Percentiles rank a stretch among this genome's conserved stretches.
Conservation (phyloP, 257 asterid species). For the Solanum peruvianum region DNA sequence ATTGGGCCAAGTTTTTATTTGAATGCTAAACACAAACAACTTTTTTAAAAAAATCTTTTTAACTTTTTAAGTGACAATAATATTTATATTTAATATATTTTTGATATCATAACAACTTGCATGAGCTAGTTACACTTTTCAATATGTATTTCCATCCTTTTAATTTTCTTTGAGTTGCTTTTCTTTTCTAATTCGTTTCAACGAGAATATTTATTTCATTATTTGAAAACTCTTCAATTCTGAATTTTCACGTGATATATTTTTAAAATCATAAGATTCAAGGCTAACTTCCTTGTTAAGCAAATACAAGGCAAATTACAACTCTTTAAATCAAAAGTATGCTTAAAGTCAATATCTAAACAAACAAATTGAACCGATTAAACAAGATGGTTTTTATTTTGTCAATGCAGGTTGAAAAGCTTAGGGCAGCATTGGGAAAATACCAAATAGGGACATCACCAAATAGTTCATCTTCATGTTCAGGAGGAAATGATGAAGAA, state of each 20-base stretch:
- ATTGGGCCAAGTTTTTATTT: neutral
- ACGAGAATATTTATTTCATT: no score
- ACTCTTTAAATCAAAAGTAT: neutral
- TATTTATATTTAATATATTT: neutral
- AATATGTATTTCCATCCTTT: neutral
- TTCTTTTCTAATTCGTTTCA: no score
- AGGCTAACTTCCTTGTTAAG: no score
- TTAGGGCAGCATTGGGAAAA: conserved; percentile 31
- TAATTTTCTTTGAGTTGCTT: neutral
- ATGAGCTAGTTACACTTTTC: neutral
- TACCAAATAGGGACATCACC: conserved; percentile 37
- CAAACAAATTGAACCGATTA: neutral
- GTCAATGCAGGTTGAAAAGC: conserved; percentile 52
- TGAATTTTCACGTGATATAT: no score
- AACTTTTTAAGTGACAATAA: neutral
- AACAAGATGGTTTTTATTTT: neutral
- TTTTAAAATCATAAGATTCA: no score
- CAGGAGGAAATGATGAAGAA: conserved; percentile 41
- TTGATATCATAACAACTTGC: neutral
- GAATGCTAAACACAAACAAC: neutral
- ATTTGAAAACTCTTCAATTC: no score
- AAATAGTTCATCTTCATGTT: conserved; percentile 32
- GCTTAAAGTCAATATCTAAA: neutral
- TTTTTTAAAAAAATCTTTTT: neutral
- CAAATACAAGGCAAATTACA: neutral